phyloP scores from a whole-genome alignment of 2,329 filamentous ascomycete genomes.

The Scytalidium lignicola region DNA sequence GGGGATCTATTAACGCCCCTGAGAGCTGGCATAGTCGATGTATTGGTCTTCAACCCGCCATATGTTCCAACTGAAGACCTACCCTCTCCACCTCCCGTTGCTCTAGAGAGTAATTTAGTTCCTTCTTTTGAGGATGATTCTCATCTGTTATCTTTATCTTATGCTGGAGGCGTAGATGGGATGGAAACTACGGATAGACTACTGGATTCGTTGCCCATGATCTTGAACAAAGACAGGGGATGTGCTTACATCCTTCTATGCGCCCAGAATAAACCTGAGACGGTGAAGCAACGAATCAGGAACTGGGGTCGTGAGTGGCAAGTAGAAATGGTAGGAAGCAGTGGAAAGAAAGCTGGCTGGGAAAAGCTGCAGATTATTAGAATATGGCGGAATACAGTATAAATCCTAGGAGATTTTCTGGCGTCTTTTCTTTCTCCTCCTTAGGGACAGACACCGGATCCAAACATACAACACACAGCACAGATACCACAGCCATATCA shows the following conservation, averaged over 20 bases:
- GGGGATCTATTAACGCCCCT: conserved; percentile 66
- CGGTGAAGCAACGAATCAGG: conserved; percentile 60
- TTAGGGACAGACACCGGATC: not conserved
- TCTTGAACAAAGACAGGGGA: conserved; percentile 59
- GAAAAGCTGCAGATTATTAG: conserved; percentile 87
- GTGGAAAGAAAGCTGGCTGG: conserved; percentile 87
- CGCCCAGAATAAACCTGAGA: conserved; percentile 78
- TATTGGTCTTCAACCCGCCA: conserved; percentile 93
- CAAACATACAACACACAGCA: not conserved
- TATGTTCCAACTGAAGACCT: conserved; percentile 85
- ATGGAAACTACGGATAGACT: conserved; percentile 91
- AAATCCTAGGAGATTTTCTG: not conserved
- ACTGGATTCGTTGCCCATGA: conserved; percentile 59
- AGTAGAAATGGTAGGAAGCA: conserved; percentile 72
- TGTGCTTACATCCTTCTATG: conserved; percentile 89
- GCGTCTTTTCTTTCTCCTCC: too few species aligned
- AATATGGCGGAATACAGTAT: conserved; percentile 57
- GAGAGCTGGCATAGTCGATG: conserved; percentile 58
- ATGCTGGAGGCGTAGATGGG: conserved; percentile 82
- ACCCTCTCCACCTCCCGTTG: conserved; percentile 45
- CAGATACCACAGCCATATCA: not conserved
- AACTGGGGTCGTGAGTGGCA: conserved; percentile 60
- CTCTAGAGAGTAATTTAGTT: conserved; percentile 20
- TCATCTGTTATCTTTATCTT: conserved; percentile 76
- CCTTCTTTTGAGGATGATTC: conserved; percentile 71